A percentile compares a stretch with the other conserved stretches of the same genome.
phyloP scores from a whole-genome alignment of 1,284 basidiomycete genomes.

The Wallemia hederae region DNA sequence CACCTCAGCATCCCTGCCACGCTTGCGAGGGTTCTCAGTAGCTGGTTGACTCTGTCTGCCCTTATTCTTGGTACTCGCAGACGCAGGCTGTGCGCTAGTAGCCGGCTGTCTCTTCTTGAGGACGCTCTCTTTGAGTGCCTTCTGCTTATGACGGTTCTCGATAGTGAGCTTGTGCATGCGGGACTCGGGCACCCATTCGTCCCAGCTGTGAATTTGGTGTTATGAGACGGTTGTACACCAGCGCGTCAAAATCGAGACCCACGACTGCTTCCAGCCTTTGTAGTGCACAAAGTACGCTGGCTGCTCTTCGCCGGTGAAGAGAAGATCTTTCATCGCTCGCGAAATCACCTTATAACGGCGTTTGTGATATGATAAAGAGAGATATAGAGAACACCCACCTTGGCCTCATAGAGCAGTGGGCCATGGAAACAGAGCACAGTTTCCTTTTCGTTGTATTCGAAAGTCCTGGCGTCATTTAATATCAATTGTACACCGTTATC shows the following conservation, averaged over 20 bases:
- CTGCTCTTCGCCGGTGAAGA: slow-evolving; percentile 28
- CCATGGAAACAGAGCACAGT: slow-evolving; percentile 80
- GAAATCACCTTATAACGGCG: slow-evolving; percentile 22
- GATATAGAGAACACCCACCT: slow-evolving; percentile 20
- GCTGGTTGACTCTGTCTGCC: slow-evolving; percentile 10
- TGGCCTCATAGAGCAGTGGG: slow-evolving; percentile 78
- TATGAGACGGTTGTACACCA: background rate
- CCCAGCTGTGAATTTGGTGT: slow-evolving; percentile 34
- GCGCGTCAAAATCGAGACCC: slow-evolving; percentile 18
- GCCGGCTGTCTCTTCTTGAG: background rate
- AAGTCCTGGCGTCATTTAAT: background rate
- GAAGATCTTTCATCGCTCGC: background rate
- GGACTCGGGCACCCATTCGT: slow-evolving; percentile 74
- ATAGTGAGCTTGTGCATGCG: slow-evolving; percentile 71
- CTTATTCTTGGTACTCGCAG: background rate
- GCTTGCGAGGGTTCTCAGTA: background rate
- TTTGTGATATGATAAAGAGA: slow-evolving; percentile 31
- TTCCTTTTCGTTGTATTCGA: slow-evolving; percentile 28
- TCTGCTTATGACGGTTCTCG: slow-evolving; percentile 47
- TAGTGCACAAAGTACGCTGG: slow-evolving; percentile 90
- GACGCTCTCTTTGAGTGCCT: slow-evolving; percentile 17
- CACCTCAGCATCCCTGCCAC: slow-evolving; percentile 1
- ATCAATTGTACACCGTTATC: too few species aligned
- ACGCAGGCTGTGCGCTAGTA: background rate
- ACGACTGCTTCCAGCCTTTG: slow-evolving; percentile 98